Base-by-base conservation (phyloP, 768 basidiomycete genomes). In the Cystobasidium tubakii region DNA sequence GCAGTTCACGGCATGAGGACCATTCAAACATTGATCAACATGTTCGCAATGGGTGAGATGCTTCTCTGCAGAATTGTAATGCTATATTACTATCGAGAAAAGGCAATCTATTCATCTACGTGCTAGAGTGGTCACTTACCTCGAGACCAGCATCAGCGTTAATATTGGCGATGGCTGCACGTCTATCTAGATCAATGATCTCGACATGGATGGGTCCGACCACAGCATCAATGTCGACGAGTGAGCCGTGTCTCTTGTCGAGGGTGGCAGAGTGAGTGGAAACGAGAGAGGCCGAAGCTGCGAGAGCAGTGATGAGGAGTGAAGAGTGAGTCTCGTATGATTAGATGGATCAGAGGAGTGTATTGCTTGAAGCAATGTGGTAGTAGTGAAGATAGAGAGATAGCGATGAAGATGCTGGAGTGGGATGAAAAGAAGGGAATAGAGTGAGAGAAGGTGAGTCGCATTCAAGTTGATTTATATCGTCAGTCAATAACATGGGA, bases 181-280 rank as follows among this genome's bases (percentile, higher is more conserved):
- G 27, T 31, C 21, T 63, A 31, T 63, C 36, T 6, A 33, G 29
- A 25, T 33, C 36, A 9, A 39, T 31, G 62, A 21, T 7, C 9
- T 63, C 31, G 25, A 63, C n/a, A 39, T 21, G 19, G 62, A n/a
- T 34, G 13, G 36, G n/a, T 31, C 19, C 29, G 33, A 63, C 62
- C 29, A 39, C 19, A n/a, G 62, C 62, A 25, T 63, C 62, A n/a
- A 63, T 31, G 27, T 63, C 62, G 62, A 63, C 27, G 62, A 63
- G 62, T 4, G 62, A 63, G 21, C 53, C 53, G 21, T 54, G 53
- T 54, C 53, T 54, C 53, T 54, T 54, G 21, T n/a, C 53, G 53
- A 39, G 7, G 21, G 53, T 7, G 53, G 7, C 62, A 9, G 27
- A 27, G 62, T 10, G 62, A 63, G 62, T 25, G 9, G 62, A 33